Evolutionary conservation across 306 rosid species (phyloP).

Genomic region (Vigna radiata): DNA sequence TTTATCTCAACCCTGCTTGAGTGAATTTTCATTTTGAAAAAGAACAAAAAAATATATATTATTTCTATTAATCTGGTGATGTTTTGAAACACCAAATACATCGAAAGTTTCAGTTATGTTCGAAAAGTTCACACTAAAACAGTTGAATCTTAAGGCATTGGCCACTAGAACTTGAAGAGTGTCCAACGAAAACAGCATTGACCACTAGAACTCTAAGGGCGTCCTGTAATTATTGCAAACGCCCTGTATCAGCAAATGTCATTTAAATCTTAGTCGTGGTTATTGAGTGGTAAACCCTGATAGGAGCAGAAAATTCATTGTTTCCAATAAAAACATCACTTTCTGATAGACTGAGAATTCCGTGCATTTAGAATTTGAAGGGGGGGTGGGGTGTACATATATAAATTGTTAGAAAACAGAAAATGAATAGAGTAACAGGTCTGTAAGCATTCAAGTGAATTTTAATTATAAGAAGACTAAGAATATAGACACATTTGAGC

Average conservation of each 20-base stretch:
- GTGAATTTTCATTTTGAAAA: background rate
- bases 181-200: conserved; percentile 1
- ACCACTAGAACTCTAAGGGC: too few species aligned
- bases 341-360: background rate
- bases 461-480: background rate
- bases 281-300: background rate
- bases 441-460: conserved; percentile 3
- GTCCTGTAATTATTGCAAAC: background rate
- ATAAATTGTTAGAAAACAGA: conserved; percentile 8
- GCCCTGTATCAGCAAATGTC: background rate
- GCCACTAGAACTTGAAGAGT: conserved; percentile 5
- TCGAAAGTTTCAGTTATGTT: background rate
- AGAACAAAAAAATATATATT: background rate
- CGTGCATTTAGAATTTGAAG: background rate
- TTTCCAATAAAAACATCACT: background rate
- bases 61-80: background rate
- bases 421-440: background rate
- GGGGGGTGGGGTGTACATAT: background rate
- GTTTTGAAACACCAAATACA: conserved; percentile 1
- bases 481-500: conserved; percentile 32
- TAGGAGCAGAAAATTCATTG: background rate
- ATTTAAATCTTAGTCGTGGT: background rate
- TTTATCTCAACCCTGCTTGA: background rate
- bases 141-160: background rate
- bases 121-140: conserved; percentile 20